phyloP scores from a whole-genome alignment of 495 filamentous ascomycete species.

The Aspergillus hancockii region DNA sequence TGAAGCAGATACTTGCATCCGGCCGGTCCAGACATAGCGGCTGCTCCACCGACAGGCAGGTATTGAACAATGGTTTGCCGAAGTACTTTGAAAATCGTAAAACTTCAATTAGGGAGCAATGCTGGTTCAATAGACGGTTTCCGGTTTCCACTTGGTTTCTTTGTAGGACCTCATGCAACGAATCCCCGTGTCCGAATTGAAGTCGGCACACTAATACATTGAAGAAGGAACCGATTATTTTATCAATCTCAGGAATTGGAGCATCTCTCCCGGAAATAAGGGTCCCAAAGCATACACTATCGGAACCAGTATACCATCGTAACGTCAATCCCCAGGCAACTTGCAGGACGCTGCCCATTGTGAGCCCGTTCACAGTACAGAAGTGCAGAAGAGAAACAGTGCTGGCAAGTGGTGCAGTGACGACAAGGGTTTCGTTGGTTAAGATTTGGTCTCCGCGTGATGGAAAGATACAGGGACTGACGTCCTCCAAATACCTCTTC shows the following conservation, averaged over 20 bases:
- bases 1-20: not conserved
- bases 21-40: not conserved
- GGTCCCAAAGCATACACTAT: constrained; percentile 35
- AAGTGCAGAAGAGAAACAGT: not conserved
- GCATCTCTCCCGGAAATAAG: constrained; percentile 17
- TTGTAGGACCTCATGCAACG: not conserved
- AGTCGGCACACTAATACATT: constrained; percentile 20
- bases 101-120: not conserved
- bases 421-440: not conserved
- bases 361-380: not conserved
- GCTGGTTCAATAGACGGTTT: not conserved
- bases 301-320: constrained; percentile 50
- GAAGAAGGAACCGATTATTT: constrained; percentile 12
- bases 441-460: constrained; percentile 12
- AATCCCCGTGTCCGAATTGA: constrained; percentile 12
- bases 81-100: not conserved
- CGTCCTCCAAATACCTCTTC: constrained; percentile 36
- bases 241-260: constrained; percentile 12
- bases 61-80: not conserved
- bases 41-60: constrained; percentile 5
- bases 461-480: constrained; percentile 46
- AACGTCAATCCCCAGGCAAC: constrained; percentile 45
- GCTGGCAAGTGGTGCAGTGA: not conserved
- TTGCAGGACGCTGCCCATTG: not conserved
- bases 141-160: not conserved